Base-by-base conservation (phyloP, 2,329 filamentous ascomycete species). In the Pseudocercospora musae region DNA sequence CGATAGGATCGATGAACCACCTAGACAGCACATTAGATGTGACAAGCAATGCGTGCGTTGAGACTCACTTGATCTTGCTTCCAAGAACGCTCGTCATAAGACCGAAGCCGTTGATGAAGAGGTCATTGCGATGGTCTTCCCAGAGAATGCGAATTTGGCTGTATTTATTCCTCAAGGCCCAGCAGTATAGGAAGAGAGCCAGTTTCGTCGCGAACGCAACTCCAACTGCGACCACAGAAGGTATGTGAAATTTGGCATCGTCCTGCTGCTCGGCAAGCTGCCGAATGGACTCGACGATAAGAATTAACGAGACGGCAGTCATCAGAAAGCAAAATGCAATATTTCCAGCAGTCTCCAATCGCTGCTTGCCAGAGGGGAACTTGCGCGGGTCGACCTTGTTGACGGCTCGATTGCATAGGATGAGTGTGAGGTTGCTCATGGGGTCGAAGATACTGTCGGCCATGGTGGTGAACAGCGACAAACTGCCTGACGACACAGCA, bases 391-490 rank as follows among this genome's bases (percentile, higher is more conserved):
- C 92, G 42, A 98, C 94, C 58, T 86, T 87, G 70, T 89, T 90
- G 68, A 97, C 92, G 55, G 95, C 94, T 55, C 94, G 91, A 76
- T 93, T 89, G 64, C 89, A 92, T 40, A 96, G 77, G 62, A 98
- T 92, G 13, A 98, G 83, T 0, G 91, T 94, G 57, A 97, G 76
- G 72, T 96, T 97, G 72, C 90, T 94, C 42, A 72, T 53, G 11
- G 71, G 95, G 74, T 98, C 95, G 78, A 98, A 98, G 68, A 98
- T 83, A 57, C 93, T 88, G 77, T 99, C 95, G 15, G 93, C 94
- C 90, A 96, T 96, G 66, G 94, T 99, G 15, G 95, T 97, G 80
- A 98, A 97, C 52, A 99, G 87, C 4, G 94, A 96, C 37, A 98
- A 84, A n/a, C 92, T 97, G 52, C 89, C 87, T 0, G 93, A 96